These are phyloP conservation scores for Sugiyamaella castrensis DNA, from an alignment of 1,139 yeast genomes.

Conservation along the genomic window DNA sequence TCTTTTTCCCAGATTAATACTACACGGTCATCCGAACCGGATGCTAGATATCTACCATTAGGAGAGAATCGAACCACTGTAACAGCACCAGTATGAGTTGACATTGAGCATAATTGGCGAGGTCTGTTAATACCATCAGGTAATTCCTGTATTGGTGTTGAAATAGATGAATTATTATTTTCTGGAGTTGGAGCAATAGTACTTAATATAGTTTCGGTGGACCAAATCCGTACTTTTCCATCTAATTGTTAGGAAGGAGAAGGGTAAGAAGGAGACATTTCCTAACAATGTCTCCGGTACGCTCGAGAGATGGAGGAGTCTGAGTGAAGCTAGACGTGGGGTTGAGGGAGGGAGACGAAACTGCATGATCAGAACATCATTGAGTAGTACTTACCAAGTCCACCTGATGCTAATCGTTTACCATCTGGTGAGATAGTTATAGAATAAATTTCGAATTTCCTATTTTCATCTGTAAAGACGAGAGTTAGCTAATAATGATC, in stretches of 20 bases:
- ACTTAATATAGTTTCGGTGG: slow-evolving; percentile 54
- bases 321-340: too few relatives aligned
- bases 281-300: too few relatives aligned
- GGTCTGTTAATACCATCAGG: slow-evolving; percentile 18
- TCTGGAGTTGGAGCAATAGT: neutral
- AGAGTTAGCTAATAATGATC: neutral
- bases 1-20: slow-evolving; percentile 92
- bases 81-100: slow-evolving; percentile 68
- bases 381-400: slow-evolving; percentile 43
- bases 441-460: slow-evolving; percentile 81
- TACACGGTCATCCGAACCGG: slow-evolving; percentile 93
- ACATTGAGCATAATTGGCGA: slow-evolving; percentile 38
- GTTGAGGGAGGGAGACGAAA: too few relatives aligned
- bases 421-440: slow-evolving; percentile 81
- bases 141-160: neutral
- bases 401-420: slow-evolving; percentile 85
- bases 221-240: slow-evolving; percentile 92
- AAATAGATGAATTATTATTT: neutral
- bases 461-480: slow-evolving; percentile 74
- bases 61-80: slow-evolving; percentile 92
- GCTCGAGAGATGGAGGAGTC: neutral
- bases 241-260: slow-evolving; percentile 40
- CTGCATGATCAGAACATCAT: neutral
- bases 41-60: slow-evolving; percentile 82
- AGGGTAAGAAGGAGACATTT: neutral